Conservation (phyloP, 345 rosid genomes). For the Eucalyptus victrix region DNA sequence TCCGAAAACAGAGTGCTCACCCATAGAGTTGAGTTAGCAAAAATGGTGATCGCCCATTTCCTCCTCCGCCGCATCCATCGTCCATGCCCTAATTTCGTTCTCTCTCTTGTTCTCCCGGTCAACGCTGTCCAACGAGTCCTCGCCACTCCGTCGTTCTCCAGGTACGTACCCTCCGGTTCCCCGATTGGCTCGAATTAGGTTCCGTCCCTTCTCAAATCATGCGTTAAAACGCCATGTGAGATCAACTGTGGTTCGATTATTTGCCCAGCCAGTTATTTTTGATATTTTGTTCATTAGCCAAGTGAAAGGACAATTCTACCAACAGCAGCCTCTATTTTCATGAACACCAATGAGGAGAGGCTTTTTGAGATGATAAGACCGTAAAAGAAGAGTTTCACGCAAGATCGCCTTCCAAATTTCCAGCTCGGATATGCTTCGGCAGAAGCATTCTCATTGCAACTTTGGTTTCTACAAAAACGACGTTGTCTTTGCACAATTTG, state of each 20-base stretch:
- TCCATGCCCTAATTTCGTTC: too few species aligned
- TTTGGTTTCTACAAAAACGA: background rate
- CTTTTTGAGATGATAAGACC: background rate
- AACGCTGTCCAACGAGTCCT: too few species aligned
- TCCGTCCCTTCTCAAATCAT: background rate
- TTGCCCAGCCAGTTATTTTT: background rate
- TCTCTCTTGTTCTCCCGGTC: too few species aligned
- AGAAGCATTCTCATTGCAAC: background rate
- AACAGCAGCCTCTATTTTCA: background rate
- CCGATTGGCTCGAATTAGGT: too few species aligned
- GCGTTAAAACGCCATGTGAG: background rate
- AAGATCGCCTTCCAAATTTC: background rate
- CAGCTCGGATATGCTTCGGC: background rate
- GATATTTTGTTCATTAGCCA: background rate
- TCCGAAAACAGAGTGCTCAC: too few species aligned
- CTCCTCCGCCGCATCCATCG: too few species aligned
- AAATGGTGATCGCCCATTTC: too few species aligned
- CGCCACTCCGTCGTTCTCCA: too few species aligned
- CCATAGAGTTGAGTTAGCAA: too few species aligned
- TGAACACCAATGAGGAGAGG: background rate
- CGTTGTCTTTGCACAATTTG: too few species aligned
- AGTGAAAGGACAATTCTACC: background rate
- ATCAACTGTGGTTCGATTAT: background rate
- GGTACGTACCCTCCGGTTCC: too few species aligned
- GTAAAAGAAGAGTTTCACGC: background rate